These are phyloP conservation scores for Acer negundo DNA, from an alignment of 345 rosid genomes.

Conservation along the genomic window DNA sequence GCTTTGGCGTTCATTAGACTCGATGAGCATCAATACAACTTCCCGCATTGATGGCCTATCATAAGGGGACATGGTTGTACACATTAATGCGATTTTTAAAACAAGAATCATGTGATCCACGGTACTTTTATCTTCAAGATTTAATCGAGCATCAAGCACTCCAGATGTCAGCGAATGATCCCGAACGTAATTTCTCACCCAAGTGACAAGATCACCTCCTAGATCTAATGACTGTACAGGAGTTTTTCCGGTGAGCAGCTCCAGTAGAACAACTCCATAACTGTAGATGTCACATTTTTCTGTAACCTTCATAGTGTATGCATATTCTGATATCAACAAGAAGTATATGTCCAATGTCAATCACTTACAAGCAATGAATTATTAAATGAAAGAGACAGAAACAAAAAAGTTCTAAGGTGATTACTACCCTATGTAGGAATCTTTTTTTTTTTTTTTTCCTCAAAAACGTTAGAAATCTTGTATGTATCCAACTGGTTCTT, in stretches of 20 bases:
- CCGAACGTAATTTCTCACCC: slow-evolving; percentile 63
- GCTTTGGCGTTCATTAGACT: slow-evolving; percentile 61
- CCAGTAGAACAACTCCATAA: slow-evolving; percentile 84
- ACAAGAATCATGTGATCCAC: slow-evolving; percentile 75
- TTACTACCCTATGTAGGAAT: too few species aligned
- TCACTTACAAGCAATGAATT: neutral
- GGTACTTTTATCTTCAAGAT: slow-evolving; percentile 51
- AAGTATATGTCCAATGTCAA: slow-evolving; percentile 10
- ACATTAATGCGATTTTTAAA: slow-evolving; percentile 72
- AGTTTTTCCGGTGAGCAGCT: slow-evolving; percentile 77
- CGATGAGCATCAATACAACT: slow-evolving; percentile 77
- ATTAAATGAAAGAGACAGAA: neutral
- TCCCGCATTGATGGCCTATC: slow-evolving; percentile 93
- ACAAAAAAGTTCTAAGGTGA: too few species aligned
- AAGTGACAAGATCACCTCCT: slow-evolving; percentile 90
- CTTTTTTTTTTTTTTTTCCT: too few species aligned
- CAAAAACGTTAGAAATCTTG: too few species aligned
- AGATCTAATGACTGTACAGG: slow-evolving; percentile 87
- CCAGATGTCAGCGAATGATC: slow-evolving; percentile 51
- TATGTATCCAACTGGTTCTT: too few species aligned
- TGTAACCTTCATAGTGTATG: slow-evolving; percentile 93
- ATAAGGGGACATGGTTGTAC: slow-evolving; percentile 66
- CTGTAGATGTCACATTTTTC: slow-evolving; percentile 98
- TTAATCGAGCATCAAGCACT: slow-evolving; percentile 63
- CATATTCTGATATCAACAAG: slow-evolving; percentile 62